Base-by-base conservation (phyloP, 305 asterid genomes). In the Andrographis paniculata region DNA sequence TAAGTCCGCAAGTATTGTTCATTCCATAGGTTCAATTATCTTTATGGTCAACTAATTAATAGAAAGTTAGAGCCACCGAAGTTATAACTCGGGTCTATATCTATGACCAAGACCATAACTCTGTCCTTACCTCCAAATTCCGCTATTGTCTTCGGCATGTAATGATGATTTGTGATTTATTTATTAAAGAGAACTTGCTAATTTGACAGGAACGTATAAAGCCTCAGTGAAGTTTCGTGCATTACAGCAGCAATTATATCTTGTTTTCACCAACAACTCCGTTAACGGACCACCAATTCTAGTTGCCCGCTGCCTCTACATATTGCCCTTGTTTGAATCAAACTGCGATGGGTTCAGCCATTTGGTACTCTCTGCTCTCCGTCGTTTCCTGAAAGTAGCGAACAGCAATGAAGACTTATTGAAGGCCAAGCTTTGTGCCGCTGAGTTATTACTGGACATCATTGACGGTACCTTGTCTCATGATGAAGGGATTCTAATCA, bases 301-400 rank as follows among this genome's bases (percentile, higher is more conserved):
- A 53, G 67, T 81, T 56, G 94, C 95, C 59, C 82, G 45, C 43
- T 77, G 95, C 79, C 78, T 91, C 61, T 75, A 64, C 62, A 47
- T 80, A 22, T 52, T 81, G 69, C 94, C 88, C 36, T 54, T 74
- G 48, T 68, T 77, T 40, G 79, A 77, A 42, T 27, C 79, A 31
- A 46, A 70, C 59, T 41, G 71, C 52, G 89, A 80, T 17, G 96
- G 96, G 49, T 70, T 80, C 70, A 68, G 85, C 82, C 95, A 91
- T 70, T 78, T 91, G 75, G 65, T 91, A 48, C 64, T 79, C 65
- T 76, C 95, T 5, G 74, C 93, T 45, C 80, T 83, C 52, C 68
- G 67, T 45, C 96, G 78, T 50, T 78, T 68, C 61, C 60, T 71
- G 62, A 79, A 61, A 70, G 22, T 24, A 22, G 75, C 70, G 57